These are phyloP conservation scores for Drechslerella stenobrocha DNA, from an alignment of 2,329 filamentous ascomycete species.

Conservation along the genomic window DNA sequence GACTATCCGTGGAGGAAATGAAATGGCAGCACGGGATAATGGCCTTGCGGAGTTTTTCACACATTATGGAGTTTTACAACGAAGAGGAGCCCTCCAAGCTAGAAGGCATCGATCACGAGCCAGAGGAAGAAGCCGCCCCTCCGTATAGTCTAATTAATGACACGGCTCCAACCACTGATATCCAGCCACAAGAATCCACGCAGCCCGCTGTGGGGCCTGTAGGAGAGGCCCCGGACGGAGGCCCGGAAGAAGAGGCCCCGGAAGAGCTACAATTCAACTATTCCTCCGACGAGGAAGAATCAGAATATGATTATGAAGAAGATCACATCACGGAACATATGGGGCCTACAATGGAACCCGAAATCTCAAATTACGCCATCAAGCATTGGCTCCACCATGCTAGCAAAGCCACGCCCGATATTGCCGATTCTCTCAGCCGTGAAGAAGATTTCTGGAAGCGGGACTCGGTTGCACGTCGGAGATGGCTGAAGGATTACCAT, in stretches of 20 bases:
- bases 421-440: conserved; percentile 57
- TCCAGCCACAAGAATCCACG: too few relatives aligned
- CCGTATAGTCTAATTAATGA: neutral
- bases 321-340: conserved; percentile 11
- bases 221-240: too few relatives aligned
- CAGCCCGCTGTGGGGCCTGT: too few relatives aligned
- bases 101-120: neutral
- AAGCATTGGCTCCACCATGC: conserved; percentile 58
- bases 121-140: neutral
- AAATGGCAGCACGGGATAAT: conserved; percentile 58
- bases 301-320: conserved; percentile 53
- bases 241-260: too few relatives aligned
- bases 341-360: conserved; percentile 43
- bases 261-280: conserved; percentile 11
- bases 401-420: conserved; percentile 57
- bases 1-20: conserved; percentile 56
- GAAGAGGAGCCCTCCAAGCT: conserved; percentile 39
- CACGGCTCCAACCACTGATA: too few relatives aligned
- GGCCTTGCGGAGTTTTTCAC: conserved; percentile 56
- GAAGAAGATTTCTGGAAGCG: conserved; percentile 57
- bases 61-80: conserved; percentile 55
- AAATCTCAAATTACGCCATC: conserved; percentile 56
- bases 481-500: conserved; percentile 56
- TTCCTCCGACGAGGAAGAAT: conserved; percentile 50
- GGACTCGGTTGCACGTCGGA: conserved; percentile 55